Conservation (phyloP, 2,329 filamentous ascomycete genomes). For the Pseudophaeomoniella oleicola region DNA sequence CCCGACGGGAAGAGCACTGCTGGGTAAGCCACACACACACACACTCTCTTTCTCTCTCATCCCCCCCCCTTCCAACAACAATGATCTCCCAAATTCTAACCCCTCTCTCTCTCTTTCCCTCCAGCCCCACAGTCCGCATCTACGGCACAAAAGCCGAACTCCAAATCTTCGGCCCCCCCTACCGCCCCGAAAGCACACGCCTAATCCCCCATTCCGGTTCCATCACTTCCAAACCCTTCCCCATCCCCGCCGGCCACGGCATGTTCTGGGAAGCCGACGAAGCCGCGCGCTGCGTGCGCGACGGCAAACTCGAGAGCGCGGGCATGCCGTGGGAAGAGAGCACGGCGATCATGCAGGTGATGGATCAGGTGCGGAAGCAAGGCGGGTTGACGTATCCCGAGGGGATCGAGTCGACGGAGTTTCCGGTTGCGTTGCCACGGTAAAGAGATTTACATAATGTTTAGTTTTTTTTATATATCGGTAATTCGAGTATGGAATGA, state of each 20-base stretch:
- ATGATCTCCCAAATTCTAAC: too few species aligned
- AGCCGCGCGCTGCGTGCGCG: slow-evolving; percentile 57
- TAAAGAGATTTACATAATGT: too few species aligned
- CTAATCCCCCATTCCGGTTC: slow-evolving; percentile 31
- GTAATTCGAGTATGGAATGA: too few species aligned
- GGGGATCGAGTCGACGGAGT: slow-evolving; percentile 48
- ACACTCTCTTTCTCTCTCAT: background rate
- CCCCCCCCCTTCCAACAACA: background rate
- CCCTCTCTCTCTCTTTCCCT: background rate
- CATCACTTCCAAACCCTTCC: slow-evolving; percentile 3
- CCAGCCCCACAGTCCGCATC: slow-evolving; percentile 55
- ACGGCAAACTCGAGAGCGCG: slow-evolving; percentile 62
- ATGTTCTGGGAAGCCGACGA: slow-evolving; percentile 88
- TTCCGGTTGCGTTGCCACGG: slow-evolving; percentile 29
- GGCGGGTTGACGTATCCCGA: slow-evolving; percentile 48
- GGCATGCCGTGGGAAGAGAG: slow-evolving; percentile 61
- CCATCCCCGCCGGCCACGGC: slow-evolving; percentile 52
- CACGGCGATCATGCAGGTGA: slow-evolving; percentile 69
- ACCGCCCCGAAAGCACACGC: slow-evolving; percentile 50
- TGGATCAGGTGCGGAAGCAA: slow-evolving; percentile 55
- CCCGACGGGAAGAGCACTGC: slow-evolving; percentile 45
- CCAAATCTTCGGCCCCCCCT: slow-evolving; percentile 60
- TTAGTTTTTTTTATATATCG: too few species aligned
- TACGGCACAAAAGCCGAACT: slow-evolving; percentile 73
- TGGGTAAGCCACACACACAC: slow-evolving; percentile 16